These are phyloP conservation scores for Camptophora hylomeconis DNA, from an alignment of 2,329 filamentous ascomycete species.

Conservation along the genomic window DNA sequence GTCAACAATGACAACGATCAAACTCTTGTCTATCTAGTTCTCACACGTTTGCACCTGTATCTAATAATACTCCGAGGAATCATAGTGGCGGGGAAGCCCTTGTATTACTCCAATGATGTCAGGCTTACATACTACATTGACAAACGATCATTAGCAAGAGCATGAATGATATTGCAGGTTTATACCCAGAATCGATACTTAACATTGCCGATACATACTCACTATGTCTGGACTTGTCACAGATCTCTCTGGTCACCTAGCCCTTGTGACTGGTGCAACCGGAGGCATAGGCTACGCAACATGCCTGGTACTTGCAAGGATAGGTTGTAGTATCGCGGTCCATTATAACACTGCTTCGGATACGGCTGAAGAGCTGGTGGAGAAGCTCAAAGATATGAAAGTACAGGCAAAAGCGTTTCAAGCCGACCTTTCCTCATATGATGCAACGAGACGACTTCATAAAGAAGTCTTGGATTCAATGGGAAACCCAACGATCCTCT, in stretches of 20 bases:
- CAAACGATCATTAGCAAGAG: too few species aligned
- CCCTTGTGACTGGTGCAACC: constrained; percentile 30
- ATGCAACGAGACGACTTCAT: constrained; percentile 23
- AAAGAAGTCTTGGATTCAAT: constrained; percentile 20
- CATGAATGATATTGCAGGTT: too few species aligned
- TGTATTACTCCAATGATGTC: too few species aligned
- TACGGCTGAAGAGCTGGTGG: constrained; percentile 20
- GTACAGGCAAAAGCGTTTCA: constrained; percentile 22
- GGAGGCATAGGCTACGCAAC: constrained; percentile 34
- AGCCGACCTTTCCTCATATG: constrained; percentile 26
- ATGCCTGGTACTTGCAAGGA: constrained; percentile 25
- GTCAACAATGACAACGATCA: too few species aligned
- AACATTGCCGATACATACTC: too few species aligned
- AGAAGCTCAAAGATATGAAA: constrained; percentile 19
- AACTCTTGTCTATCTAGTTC: too few species aligned
- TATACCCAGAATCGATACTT: too few species aligned
- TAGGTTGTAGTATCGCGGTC: constrained; percentile 30
- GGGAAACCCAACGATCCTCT: constrained; percentile 27
- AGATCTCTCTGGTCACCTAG: constrained; percentile 12
- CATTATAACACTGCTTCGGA: constrained; percentile 28
- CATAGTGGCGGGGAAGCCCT: too few species aligned
- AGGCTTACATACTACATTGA: too few species aligned
- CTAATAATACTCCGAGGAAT: too few species aligned
- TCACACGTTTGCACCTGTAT: too few species aligned
- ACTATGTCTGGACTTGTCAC: too few species aligned